phyloP scores from a whole-genome alignment of 768 basidiomycete species.

The Sarcodon sp. region DNA sequence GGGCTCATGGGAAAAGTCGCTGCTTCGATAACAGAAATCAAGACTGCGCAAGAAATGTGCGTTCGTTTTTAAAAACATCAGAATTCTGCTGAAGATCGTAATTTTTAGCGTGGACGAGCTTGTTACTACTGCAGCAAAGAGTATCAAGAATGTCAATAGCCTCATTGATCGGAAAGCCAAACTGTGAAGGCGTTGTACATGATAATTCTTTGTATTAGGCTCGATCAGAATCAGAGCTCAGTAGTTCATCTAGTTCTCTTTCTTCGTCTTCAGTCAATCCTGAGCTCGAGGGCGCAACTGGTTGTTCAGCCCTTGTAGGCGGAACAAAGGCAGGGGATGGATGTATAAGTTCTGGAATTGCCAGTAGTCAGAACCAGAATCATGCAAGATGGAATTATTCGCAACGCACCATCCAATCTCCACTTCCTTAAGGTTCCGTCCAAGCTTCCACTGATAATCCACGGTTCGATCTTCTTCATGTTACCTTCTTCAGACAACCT shows the following conservation, averaged over 20 bases:
- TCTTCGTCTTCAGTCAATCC: slow-evolving; percentile 81
- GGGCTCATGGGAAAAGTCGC: slow-evolving; percentile 77
- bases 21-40: slow-evolving; percentile 66
- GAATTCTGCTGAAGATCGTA: slow-evolving; percentile 5
- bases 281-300: slow-evolving; percentile 14
- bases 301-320: slow-evolving; percentile 2
- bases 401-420: slow-evolving; percentile 44
- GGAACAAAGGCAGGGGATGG: slow-evolving; percentile 3
- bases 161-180: slow-evolving; percentile 34
- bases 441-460: slow-evolving; percentile 74
- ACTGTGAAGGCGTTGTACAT: slow-evolving; percentile 21
- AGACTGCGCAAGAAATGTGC: slow-evolving; percentile 77
- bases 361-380: background rate
- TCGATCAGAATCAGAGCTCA: slow-evolving; percentile 22
- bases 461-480: slow-evolving; percentile 47
- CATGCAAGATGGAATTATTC: background rate
- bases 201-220: too few species aligned
- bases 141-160: slow-evolving; percentile 31
- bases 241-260: slow-evolving; percentile 73
- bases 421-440: slow-evolving; percentile 85
- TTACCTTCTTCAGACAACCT: slow-evolving; percentile 33
- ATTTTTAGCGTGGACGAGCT: slow-evolving; percentile 64
- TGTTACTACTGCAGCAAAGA: slow-evolving; percentile 53
- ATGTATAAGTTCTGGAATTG: slow-evolving; percentile 2
- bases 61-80: slow-evolving; percentile 12